Evolutionary conservation across 108 stramenopile species (phyloP), one percentile per base, ranked within the genome.

Genomic region (Seminavis robusta): DNA sequence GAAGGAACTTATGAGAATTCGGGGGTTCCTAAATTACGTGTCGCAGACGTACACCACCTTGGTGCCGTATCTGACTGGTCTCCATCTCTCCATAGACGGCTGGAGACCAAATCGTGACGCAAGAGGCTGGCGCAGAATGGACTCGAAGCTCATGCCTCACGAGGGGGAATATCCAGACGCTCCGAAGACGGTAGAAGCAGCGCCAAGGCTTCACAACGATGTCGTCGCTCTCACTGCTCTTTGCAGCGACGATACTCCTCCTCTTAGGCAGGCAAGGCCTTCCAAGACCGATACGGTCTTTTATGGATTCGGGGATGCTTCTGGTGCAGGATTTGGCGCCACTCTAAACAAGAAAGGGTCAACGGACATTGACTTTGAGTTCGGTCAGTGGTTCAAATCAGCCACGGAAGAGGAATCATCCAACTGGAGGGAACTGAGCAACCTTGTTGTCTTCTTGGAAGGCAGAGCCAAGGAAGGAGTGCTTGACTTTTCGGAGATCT

Each of bases 241-340:
- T n/a, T 28, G 13, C 17, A 25, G 34, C 4, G 58, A 64, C 0
- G 33, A 58, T 4, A n/a, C n/a, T n/a, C n/a, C n/a, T n/a, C n/a
- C n/a, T n/a, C n/a, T n/a, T n/a, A n/a, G n/a, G n/a, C n/a, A n/a
- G n/a, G n/a, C n/a, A n/a, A n/a, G n/a, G n/a, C n/a, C n/a, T n/a
- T n/a, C n/a, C n/a, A n/a, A n/a, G n/a, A n/a, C n/a, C 31, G 41
- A 39, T 17, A 20, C n/a, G n/a, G n/a, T n/a, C n/a, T n/a, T n/a
- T n/a, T n/a, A n/a, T 46, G 68, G 74, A 15, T 81, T 81, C 59
- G 80, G 56, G 0, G 72, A 81, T 53, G 80, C 80, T 2, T 73
- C 68, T 8, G 72, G 67, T 0, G 49, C 42, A 16, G 68, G 67
- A 0, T 70, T 73, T 43, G 74, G 79, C 15, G n/a, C n/a, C n/a